A percentile compares a stretch with the other conserved stretches of the same genome.
Evolutionary conservation across 2,329 filamentous ascomycete species (phyloP).

Genomic region (Aspergillus floridensis): DNA sequence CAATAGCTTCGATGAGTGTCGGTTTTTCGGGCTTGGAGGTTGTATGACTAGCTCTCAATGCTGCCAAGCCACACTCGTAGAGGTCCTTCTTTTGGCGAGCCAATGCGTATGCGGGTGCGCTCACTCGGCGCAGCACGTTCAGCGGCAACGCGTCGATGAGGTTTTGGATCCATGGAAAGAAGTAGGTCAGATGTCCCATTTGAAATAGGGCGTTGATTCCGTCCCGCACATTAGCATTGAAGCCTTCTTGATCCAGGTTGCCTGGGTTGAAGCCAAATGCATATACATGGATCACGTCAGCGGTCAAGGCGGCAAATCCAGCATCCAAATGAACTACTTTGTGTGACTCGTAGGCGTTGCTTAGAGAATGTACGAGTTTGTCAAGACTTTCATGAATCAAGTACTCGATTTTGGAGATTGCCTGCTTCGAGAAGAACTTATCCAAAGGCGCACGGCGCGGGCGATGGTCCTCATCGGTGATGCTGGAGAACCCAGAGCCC

Average conservation of each 20-base stretch:
- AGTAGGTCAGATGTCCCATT: conserved; percentile 18
- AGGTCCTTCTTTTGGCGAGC: conserved; percentile 17
- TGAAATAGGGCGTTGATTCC: conserved; percentile 20
- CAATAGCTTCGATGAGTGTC: conserved; percentile 18
- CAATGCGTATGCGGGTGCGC: conserved; percentile 16
- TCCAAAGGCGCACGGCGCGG: conserved; percentile 19
- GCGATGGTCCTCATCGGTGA: conserved; percentile 21
- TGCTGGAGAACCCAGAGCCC: conserved; percentile 16
- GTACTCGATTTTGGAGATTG: conserved; percentile 13
- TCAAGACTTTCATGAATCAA: conserved; percentile 17
- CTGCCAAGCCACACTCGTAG: conserved; percentile 1
- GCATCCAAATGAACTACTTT: conserved; percentile 22
- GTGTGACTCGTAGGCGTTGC: conserved; percentile 9
- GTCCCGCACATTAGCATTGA: conserved; percentile 20
- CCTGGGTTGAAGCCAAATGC: conserved; percentile 32
- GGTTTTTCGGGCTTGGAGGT: background rate
- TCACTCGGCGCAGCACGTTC: conserved; percentile 9
- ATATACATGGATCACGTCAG: conserved; percentile 40
- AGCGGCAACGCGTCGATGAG: conserved; percentile 19
- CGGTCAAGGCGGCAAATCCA: conserved; percentile 28
- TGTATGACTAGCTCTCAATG: conserved; percentile 5
- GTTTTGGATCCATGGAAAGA: conserved; percentile 23
- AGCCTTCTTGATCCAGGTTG: conserved; percentile 32
- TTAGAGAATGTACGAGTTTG: conserved; percentile 15
- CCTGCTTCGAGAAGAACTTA: conserved; percentile 25